Percentiles rank a stretch among this genome's conserved stretches.
phyloP scores from a whole-genome alignment of 202 grass and related monocot species.

The Digitaria exilis region DNA sequence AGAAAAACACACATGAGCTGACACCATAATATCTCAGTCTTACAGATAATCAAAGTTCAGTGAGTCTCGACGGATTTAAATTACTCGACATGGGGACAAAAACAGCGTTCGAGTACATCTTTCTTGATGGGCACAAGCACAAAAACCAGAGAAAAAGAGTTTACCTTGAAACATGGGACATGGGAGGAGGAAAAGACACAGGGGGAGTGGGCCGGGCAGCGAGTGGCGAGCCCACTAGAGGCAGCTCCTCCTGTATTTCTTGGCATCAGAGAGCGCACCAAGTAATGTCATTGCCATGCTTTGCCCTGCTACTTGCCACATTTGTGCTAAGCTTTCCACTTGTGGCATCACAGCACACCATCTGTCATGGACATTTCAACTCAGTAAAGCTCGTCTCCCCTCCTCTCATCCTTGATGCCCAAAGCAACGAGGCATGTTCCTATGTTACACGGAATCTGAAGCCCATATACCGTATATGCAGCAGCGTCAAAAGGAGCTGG shows the following conservation, averaged over 20 bases:
- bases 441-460: constrained; percentile 30
- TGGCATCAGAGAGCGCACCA: constrained; percentile 23
- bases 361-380: constrained; percentile 45
- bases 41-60: background rate
- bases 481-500: constrained; percentile 15
- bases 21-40: background rate
- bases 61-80: background rate
- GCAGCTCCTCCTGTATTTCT: constrained; percentile 15
- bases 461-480: constrained; percentile 45
- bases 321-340: constrained; percentile 38
- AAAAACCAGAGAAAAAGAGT: constrained; percentile 16
- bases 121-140: constrained; percentile 29
- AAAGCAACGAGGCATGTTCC: constrained; percentile 26
- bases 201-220: too few species aligned
- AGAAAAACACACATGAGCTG: background rate
- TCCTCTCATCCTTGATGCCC: background rate
- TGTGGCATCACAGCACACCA: constrained; percentile 19
- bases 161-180: constrained; percentile 36
- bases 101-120: constrained; percentile 28
- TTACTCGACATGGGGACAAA: background rate
- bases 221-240: constrained; percentile 46
- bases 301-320: constrained; percentile 37
- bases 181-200: constrained; percentile 35
- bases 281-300: constrained; percentile 31
- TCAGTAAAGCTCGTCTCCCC: background rate